phyloP scores from a whole-genome alignment of 1,139 yeast genomes.

The Yarrowia galli region DNA sequence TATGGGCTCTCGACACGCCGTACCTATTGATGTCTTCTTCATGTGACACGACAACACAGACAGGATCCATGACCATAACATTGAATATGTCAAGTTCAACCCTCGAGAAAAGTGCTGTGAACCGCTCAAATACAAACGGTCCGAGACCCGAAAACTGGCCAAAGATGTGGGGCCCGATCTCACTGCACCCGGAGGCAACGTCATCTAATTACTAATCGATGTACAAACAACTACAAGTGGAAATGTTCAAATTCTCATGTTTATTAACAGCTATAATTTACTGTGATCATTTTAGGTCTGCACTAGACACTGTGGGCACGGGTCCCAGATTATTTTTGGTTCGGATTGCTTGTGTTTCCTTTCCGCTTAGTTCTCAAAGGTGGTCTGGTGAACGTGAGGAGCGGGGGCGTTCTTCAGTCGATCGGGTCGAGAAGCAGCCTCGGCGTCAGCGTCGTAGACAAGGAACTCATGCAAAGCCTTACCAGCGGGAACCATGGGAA shows the following conservation, averaged over 20 bases:
- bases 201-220: not conserved
- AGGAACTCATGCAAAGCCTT: constrained; percentile 93
- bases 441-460: constrained; percentile 70
- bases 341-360: constrained; percentile 7
- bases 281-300: constrained; percentile 38
- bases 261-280: constrained; percentile 36
- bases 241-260: not conserved
- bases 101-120: constrained; percentile 18
- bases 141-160: constrained; percentile 5
- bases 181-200: constrained; percentile 20
- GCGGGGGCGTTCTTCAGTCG: constrained; percentile 38
- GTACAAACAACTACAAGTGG: not conserved
- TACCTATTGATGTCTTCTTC: constrained; percentile 15
- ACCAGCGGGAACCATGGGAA: constrained; percentile 99
- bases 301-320: constrained; percentile 36
- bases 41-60: constrained; percentile 21
- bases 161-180: constrained; percentile 29
- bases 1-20: constrained; percentile 34
- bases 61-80: constrained; percentile 30
- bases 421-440: constrained; percentile 38
- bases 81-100: constrained; percentile 19
- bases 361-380: constrained; percentile 22
- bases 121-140: not conserved
- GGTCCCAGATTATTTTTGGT: constrained; percentile 8
- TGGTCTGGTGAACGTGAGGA: constrained; percentile 39